Evolutionary conservation across 2,329 filamentous ascomycete genomes (phyloP).

Genomic region (Aspergillus alliaceus): DNA sequence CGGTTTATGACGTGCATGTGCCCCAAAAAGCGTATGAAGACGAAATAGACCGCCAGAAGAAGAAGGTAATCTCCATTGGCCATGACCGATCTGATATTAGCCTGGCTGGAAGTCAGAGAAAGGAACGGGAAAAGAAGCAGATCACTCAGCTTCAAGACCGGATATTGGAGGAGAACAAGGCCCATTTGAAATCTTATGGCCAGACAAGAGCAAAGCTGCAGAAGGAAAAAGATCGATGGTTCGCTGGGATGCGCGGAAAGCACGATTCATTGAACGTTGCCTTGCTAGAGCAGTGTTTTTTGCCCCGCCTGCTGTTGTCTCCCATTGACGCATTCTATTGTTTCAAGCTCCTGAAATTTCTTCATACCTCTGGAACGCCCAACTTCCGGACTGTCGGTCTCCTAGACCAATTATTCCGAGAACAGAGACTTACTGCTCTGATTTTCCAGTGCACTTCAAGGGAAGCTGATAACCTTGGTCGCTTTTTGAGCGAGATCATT

Average conservation of each 20-base stretch:
- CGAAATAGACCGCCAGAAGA: slow-evolving; percentile 69
- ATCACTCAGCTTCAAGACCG: slow-evolving; percentile 68
- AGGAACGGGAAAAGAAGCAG: slow-evolving; percentile 68
- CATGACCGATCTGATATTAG: slow-evolving; percentile 73
- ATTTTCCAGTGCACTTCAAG: slow-evolving; percentile 88
- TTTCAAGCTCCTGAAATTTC: slow-evolving; percentile 80
- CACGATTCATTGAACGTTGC: slow-evolving; percentile 69
- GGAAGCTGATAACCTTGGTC: slow-evolving; percentile 89
- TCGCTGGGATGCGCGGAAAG: slow-evolving; percentile 64
- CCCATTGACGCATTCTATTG: slow-evolving; percentile 85
- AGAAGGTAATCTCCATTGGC: slow-evolving; percentile 65
- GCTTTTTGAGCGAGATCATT: slow-evolving; percentile 80
- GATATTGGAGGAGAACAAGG: slow-evolving; percentile 71
- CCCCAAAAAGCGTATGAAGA: slow-evolving; percentile 75
- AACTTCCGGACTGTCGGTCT: slow-evolving; percentile 85
- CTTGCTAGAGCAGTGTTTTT: slow-evolving; percentile 84
- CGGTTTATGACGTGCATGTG: slow-evolving; percentile 76
- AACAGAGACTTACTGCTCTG: slow-evolving; percentile 75
- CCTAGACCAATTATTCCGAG: slow-evolving; percentile 79
- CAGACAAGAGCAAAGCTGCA: slow-evolving; percentile 69
- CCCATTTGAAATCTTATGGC: slow-evolving; percentile 66
- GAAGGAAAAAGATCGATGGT: slow-evolving; percentile 77
- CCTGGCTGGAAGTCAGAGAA: slow-evolving; percentile 63
- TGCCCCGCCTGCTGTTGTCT: slow-evolving; percentile 84
- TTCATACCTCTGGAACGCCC: slow-evolving; percentile 80